Evolutionary conservation across 208 protist genomes (phyloP).

Genomic region (Trypanosoma boissoni): DNA sequence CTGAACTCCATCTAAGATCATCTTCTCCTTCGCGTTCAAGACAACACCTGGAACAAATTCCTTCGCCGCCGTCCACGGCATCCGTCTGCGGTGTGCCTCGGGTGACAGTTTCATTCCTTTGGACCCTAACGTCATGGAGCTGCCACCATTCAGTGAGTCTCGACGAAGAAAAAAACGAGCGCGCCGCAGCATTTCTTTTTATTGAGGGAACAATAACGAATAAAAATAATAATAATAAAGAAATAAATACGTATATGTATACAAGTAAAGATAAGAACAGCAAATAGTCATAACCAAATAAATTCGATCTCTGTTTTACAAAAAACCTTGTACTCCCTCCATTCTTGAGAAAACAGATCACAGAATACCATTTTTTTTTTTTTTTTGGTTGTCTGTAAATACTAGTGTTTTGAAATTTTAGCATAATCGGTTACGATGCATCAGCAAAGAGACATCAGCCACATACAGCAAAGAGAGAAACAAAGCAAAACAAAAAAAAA

Average conservation of each 20-base stretch:
- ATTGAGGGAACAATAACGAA: neutral
- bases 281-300: too few species aligned
- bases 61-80: slow-evolving; percentile 86
- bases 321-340: too few species aligned
- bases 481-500: neutral
- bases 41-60: slow-evolving; percentile 83
- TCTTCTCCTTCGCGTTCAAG: slow-evolving; percentile 75
- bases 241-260: slow-evolving; percentile 1
- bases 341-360: too few species aligned
- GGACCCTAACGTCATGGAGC: slow-evolving; percentile 84
- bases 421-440: too few species aligned
- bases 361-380: too few species aligned
- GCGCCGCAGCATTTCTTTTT: slow-evolving; percentile 22
- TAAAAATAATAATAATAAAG: slow-evolving; percentile 16
- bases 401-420: too few species aligned
- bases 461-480: neutral
- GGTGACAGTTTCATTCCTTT: slow-evolving; percentile 64
- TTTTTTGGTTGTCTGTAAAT: too few species aligned
- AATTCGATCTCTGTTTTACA: too few species aligned
- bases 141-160: slow-evolving; percentile 78
- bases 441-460: too few species aligned
- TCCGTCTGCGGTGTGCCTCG: slow-evolving; percentile 71
- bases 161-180: slow-evolving; percentile 27
- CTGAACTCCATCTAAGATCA: slow-evolving; percentile 75
- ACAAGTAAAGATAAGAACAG: neutral